Conservation (phyloP, 179 eudicot genomes). For the Nepenthes alata region DNA sequence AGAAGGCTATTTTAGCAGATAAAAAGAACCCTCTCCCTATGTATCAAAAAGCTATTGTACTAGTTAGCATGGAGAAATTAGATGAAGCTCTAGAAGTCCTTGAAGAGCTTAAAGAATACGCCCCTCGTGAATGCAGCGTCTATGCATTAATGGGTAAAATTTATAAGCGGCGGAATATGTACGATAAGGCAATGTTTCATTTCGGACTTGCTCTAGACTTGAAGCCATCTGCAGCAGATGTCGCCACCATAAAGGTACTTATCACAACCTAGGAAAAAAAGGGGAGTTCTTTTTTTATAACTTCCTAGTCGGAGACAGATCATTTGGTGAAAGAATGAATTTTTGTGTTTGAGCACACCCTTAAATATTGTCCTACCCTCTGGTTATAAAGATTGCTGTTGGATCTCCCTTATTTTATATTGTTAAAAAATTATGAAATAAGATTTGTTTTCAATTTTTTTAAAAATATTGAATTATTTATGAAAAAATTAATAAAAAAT, state of each 20-base stretch:
- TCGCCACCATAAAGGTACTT: slow-evolving; percentile 86
- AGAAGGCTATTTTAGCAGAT: slow-evolving; percentile 76
- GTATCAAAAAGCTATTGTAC: slow-evolving; percentile 87
- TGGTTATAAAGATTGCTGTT: too few species aligned
- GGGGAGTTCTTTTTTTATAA: background rate
- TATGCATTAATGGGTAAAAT: slow-evolving; percentile 96
- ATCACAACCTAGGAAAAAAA: background rate
- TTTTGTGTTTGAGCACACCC: too few species aligned
- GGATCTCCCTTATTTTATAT: too few species aligned
- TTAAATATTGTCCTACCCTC: too few species aligned
- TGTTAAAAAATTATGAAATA: too few species aligned
- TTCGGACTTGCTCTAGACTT: slow-evolving; percentile 93
- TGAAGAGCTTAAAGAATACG: slow-evolving; percentile 88
- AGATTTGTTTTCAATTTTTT: too few species aligned
- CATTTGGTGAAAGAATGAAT: too few species aligned
- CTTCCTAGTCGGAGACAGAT: too few species aligned
- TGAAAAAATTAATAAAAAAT: too few species aligned
- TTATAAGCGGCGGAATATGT: slow-evolving; percentile 61
- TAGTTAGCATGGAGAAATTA: slow-evolving; percentile 59
- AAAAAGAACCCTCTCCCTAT: slow-evolving; percentile 94
- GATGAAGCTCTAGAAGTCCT: slow-evolving; percentile 82
- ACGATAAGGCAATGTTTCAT: slow-evolving; percentile 93
- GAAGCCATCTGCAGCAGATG: slow-evolving; percentile 97
- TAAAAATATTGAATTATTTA: too few species aligned
- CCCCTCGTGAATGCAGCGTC: slow-evolving; percentile 91